phyloP scores from a whole-genome alignment of 139 green algal genomes.

The Choricystis sp. region DNA sequence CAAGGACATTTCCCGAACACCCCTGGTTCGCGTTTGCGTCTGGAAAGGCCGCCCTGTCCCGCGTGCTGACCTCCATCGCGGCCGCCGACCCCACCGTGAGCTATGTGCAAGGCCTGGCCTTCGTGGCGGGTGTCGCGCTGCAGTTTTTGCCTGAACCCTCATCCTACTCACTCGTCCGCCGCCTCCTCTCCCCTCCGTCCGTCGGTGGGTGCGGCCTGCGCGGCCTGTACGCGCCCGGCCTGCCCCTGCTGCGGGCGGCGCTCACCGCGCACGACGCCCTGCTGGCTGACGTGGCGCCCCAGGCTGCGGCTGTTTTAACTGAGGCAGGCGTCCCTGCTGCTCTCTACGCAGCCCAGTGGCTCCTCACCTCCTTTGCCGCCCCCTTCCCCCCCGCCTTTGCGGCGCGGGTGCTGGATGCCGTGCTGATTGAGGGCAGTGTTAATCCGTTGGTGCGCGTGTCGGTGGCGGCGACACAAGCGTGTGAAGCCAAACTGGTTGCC shows the following conservation, averaged over 20 bases:
- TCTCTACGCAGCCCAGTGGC: slow-evolving; percentile 78
- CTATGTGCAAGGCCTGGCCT: slow-evolving; percentile 88
- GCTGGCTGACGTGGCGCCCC: slow-evolving; percentile 24
- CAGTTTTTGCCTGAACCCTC: slow-evolving; percentile 84
- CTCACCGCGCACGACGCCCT: slow-evolving; percentile 26
- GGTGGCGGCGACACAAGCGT: slow-evolving; percentile 48
- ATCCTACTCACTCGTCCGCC: slow-evolving; percentile 61
- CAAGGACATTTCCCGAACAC: slow-evolving; percentile 89
- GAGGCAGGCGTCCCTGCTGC: slow-evolving; percentile 48
- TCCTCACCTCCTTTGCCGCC: slow-evolving; percentile 78
- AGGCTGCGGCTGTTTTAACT: slow-evolving; percentile 26
- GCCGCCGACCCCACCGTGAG: slow-evolving; percentile 66
- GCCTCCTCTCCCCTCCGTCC: slow-evolving; percentile 11
- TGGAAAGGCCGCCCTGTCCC: slow-evolving; percentile 63
- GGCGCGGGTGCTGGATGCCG: slow-evolving; percentile 67
- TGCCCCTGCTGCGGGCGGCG: slow-evolving; percentile 31
- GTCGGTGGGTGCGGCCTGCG: slow-evolving; percentile 44
- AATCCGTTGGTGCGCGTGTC: slow-evolving; percentile 33
- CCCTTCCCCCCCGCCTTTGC: slow-evolving; percentile 68
- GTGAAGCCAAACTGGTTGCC: slow-evolving; percentile 40
- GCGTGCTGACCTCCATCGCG: slow-evolving; percentile 80
- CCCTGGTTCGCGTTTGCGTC: slow-evolving; percentile 51
- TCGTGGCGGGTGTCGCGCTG: slow-evolving; percentile 77
- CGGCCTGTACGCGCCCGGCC: slow-evolving; percentile 57
- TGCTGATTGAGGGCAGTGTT: slow-evolving; percentile 49